A percentile compares a stretch with the other conserved stretches of the same genome.
phyloP scores from a whole-genome alignment of 331 rosid genomes.

The Cucumis variabilis region DNA sequence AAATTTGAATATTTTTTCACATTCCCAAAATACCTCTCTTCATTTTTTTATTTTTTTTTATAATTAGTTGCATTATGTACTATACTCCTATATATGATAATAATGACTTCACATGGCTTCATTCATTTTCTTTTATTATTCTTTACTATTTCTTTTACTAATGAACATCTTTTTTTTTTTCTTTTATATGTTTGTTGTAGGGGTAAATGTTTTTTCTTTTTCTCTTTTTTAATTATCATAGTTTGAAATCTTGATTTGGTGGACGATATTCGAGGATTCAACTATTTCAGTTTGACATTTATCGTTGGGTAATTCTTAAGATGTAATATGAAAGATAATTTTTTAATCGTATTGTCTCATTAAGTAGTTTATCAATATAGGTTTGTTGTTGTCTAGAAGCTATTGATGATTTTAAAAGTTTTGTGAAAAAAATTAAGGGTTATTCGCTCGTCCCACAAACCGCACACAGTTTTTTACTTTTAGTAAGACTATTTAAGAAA shows the following conservation, averaged over 20 bases:
- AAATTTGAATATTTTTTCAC: neutral
- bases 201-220: too few relatives aligned
- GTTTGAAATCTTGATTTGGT: neutral
- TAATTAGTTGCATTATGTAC: neutral
- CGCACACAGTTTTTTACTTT: neutral
- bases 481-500: neutral
- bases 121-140: neutral
- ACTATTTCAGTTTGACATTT: neutral
- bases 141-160: neutral
- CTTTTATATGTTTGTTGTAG: too few relatives aligned
- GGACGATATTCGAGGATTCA: neutral
- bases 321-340: neutral
- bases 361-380: neutral
- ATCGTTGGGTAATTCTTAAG: neutral
- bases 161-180: neutral
- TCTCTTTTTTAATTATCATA: too few relatives aligned
- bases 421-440: neutral
- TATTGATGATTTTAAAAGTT: neutral
- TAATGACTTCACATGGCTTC: slow-evolving; percentile 14
- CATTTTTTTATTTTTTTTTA: too few relatives aligned
- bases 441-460: neutral
- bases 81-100: neutral
- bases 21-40: slow-evolving; percentile 17
- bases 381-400: neutral
- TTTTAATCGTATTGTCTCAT: neutral